Evolutionary conservation across 352 stramenopile species (phyloP), one percentile per base, ranked within the genome.

Genomic region (Blastocystis hominis): DNA sequence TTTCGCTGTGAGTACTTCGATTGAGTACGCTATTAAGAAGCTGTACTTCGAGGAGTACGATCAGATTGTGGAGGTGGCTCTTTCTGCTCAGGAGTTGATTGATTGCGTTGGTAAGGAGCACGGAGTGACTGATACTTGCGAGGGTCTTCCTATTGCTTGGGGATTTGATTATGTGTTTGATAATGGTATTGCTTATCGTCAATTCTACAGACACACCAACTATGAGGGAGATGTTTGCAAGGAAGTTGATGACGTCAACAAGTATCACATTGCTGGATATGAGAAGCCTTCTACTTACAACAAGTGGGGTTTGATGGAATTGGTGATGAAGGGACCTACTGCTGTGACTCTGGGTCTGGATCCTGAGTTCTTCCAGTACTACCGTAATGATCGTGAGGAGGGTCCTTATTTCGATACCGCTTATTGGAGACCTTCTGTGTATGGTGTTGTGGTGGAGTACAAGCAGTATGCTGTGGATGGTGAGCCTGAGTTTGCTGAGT

Each of bases 201-300:
- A 75, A 36, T 75, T 75, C 63, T 75, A 75, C n/a, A n/a, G 10
- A 10, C 63, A 75, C 42, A 75, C 63, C 42, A 75, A 75, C 63
- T 9, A 30, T 10, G 61, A 69, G 61, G n/a, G n/a, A n/a, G n/a
- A n/a, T n/a, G n/a, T n/a, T n/a, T n/a, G n/a, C n/a, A n/a, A n/a
- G n/a, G n/a, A n/a, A n/a, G n/a, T n/a, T n/a, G n/a, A n/a, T n/a
- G 50, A 56, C 0, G 0, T 20, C 0, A 9, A 75, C 7, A 75
- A 75, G 63, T 75, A 75, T n/a, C 63, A 75, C 0, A 75, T 75
- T 75, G 63, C 63, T 75, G 63, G 63, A 50, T 75, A 75, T n/a
- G 63, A 75, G 61, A 69, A 69, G 61, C 61, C 61, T 9, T 42
- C 61, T 10, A 40, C 34, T 13, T 69, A 69, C 34, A 64, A 64